phyloP scores from a whole-genome alignment of 768 basidiomycete species.

The Galerina sulciceps region DNA sequence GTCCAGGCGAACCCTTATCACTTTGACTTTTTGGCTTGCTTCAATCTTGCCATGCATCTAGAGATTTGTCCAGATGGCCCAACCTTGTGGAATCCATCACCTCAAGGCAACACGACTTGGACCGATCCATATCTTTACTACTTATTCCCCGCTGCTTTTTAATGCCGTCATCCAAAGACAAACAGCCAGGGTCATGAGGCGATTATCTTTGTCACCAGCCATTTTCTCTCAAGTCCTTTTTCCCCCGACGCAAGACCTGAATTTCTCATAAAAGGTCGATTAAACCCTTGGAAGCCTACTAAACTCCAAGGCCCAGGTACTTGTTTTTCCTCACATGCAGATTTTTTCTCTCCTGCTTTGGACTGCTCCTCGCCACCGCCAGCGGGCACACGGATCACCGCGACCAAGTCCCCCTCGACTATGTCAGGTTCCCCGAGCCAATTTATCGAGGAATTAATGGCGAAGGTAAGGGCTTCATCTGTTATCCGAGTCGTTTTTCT shows the following conservation, averaged over 20 bases:
- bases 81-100: constrained; percentile 37
- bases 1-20: constrained; percentile 2
- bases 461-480: constrained; percentile 48
- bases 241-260: constrained; percentile 2
- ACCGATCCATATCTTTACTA: constrained; percentile 16
- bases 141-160: constrained; percentile 24
- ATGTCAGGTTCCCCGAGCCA: constrained; percentile 69
- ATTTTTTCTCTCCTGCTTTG: constrained; percentile 24
- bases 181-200: constrained; percentile 21
- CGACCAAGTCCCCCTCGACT: constrained; percentile 67
- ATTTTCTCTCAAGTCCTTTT: constrained; percentile 6
- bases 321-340: constrained; percentile 18
- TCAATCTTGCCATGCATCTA: constrained; percentile 25
- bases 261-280: constrained; percentile 14
- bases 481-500: not conserved
- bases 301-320: not conserved
- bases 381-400: constrained; percentile 41
- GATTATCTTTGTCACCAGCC: constrained; percentile 11
- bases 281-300: not conserved
- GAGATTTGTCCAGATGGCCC: constrained; percentile 14
- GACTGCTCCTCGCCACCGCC: constrained; percentile 27
- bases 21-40: constrained; percentile 6
- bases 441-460: constrained; percentile 56
- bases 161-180: constrained; percentile 22
- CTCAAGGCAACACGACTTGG: constrained; percentile 55